Evolutionary conservation across 148 eudicot genomes (phyloP).

Genomic region (Camellia lanceoleosa): DNA sequence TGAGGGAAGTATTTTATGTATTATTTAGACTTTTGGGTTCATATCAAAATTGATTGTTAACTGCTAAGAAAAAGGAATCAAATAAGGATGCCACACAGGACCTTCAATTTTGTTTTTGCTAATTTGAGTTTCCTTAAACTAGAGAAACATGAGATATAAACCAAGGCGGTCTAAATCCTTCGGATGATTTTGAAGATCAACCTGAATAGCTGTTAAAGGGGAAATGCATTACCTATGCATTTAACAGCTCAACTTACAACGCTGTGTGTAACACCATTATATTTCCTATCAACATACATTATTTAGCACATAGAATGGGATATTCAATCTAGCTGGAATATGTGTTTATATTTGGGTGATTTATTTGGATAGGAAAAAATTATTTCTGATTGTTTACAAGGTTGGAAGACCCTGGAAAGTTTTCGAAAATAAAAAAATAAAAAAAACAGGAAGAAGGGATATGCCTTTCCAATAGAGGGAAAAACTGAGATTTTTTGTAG

Average conservation of each 20-base stretch:
- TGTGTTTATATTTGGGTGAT: background rate
- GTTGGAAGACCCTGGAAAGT: background rate
- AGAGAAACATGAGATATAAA: background rate
- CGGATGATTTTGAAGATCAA: background rate
- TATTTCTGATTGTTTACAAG: background rate
- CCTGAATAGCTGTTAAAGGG: background rate
- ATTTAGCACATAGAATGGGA: background rate
- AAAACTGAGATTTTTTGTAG: background rate
- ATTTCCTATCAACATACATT: background rate
- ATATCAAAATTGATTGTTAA: background rate
- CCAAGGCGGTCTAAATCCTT: background rate
- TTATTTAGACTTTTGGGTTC: background rate
- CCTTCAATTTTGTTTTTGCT: background rate
- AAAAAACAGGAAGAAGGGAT: background rate
- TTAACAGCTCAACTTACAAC: background rate
- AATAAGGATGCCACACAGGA: background rate
- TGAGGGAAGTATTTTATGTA: background rate
- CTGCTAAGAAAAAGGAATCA: background rate
- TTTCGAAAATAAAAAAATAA: background rate
- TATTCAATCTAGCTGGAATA: background rate
- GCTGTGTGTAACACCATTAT: background rate
- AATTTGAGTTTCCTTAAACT: conserved; percentile 1
- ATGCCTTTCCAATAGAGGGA: background rate
- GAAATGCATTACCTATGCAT: background rate
- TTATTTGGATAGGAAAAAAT: background rate